Base-by-base conservation (phyloP, 2,329 filamentous ascomycete genomes). In the Venturia aucupariae region DNA sequence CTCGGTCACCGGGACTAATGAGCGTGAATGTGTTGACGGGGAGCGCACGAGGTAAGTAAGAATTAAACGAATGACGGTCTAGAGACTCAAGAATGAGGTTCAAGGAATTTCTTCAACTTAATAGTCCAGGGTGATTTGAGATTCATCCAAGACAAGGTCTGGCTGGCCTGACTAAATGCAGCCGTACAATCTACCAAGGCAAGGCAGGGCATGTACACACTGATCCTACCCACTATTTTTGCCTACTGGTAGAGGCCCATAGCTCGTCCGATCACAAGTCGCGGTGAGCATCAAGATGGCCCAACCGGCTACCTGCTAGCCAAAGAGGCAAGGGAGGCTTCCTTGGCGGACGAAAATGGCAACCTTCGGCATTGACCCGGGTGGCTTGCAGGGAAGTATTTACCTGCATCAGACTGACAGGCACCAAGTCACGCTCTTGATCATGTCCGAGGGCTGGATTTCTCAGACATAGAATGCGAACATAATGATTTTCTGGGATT, bases 41-140 rank as follows among this genome's bases (percentile, higher is more conserved):
- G 35, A 13, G 59, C 22, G 24, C 59, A 19, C 35, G 15, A 42
- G 24, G 42, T 61, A 19, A 32, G 27, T 41, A 61, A 22, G 38
- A 41, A 61, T 41, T 61, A 61, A 35, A 57, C 30, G 51, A 57
- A 57, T 35, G 62, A 64, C 60, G 62, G 42, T 60, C 51, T 35
- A 64, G 5, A n/a, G 62, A 41, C 22, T 55, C 15, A 44, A 42
- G 62, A 59, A 64, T 64, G 42, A 46, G 38, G 32, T 46, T 44
- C 22, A 38, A 59, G 41, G 51, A 64, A 64, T 42, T 57, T 13
- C 27, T 7, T n/a, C 27, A 57, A 13, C 27, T 57, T 57, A 32
- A 57, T 57, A 57, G 27, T 57, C 51, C 51, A n/a, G 51, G 7
- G 4, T 57, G 27, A 35, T 35, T 57, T 57, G 51, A 35, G 27